Conservation (phyloP, 2,329 filamentous ascomycete species). For the Fusarium sp. region DNA sequence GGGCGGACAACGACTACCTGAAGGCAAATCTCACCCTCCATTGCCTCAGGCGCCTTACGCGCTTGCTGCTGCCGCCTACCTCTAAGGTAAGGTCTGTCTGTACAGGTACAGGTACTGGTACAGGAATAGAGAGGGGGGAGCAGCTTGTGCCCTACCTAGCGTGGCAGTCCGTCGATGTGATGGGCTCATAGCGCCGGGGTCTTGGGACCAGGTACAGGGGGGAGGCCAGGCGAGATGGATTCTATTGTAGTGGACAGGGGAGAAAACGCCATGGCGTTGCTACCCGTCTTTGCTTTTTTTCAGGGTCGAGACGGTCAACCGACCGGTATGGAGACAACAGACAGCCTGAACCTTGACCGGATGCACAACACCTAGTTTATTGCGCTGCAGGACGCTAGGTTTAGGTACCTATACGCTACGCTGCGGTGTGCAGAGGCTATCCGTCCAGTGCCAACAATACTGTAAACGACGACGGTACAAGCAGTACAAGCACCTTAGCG, state of each 20-base stretch:
- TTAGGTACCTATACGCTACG: background rate
- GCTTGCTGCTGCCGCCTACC: conserved; percentile 34
- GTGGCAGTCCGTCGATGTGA: conserved; percentile 23
- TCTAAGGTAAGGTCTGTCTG: background rate
- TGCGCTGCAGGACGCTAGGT: background rate
- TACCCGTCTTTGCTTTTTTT: conserved; percentile 26
- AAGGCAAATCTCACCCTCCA: conserved; percentile 37
- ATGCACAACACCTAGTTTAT: conserved; percentile 4
- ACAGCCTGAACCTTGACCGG: conserved; percentile 21
- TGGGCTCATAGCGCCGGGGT: conserved; percentile 12
- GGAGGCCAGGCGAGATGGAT: background rate
- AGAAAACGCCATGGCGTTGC: conserved; percentile 22
- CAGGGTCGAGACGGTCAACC: background rate
- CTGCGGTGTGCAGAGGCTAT: background rate
- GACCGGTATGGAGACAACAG: conserved; percentile 7
- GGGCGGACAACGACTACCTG: conserved; percentile 41
- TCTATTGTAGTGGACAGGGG: conserved; percentile 22
- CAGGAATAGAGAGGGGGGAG: conserved; percentile 6
- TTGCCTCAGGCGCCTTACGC: conserved; percentile 44
- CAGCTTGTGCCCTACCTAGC: conserved; percentile 2
- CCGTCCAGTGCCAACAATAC: conserved; percentile 40
- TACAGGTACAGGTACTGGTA: background rate
- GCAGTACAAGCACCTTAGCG: conserved; percentile 36
- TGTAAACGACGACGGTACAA: conserved; percentile 45
- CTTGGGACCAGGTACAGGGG: conserved; percentile 12